Base-by-base conservation (phyloP, 176 grass and related monocot species). In the Elymus sibiricus region DNA sequence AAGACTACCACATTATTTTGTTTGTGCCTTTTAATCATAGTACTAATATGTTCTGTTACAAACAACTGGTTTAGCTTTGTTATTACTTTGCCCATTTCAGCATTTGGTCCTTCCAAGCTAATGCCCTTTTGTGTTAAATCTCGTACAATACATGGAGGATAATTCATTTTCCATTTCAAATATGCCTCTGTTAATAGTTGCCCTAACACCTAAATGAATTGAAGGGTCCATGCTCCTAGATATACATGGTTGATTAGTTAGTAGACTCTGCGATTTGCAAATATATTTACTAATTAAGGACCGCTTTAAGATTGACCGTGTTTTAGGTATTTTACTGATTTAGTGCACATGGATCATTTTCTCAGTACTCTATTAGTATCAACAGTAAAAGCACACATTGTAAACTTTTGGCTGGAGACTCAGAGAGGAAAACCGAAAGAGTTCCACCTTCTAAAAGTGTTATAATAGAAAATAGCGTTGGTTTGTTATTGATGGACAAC, bases 111-210 rank as follows among this genome's bases (percentile, higher is more conserved):
- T 83, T 61, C 49, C 5, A 56, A 19, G 46, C 47, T 56, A 77
- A 47, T 82, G 43, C 17, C 26, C n/a, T 53, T 82, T 70, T 82
- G 24, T 22, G n/a, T 58, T 27, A 82, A 82, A 37, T 69, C 32
- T 82, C 13, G 58, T 21, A 26, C 12, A 74, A 66, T 66, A 80
- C 39, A 8, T n/a, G 17, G 40, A 66, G 40, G 26, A 27, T 62
- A 34, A 40, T 49, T 75, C 14, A 25, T 44, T 80, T 80, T 80
- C 77, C 15, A 24, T 22, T 56, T 66, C n/a, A 77, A 8, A 47
- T 77, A 26, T 13, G 9, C 22, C 2, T 3, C 35, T 77, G 28
- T 80, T 80, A 31, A 31, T 68, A 22, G 28, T 38, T 38, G 27
- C 17, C 21, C 2, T 74, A 40, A 83, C 11, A 53, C 7, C 42